These are phyloP conservation scores for Diaporthe eres DNA, from an alignment of 2,329 filamentous ascomycete genomes.

Conservation along the genomic window DNA sequence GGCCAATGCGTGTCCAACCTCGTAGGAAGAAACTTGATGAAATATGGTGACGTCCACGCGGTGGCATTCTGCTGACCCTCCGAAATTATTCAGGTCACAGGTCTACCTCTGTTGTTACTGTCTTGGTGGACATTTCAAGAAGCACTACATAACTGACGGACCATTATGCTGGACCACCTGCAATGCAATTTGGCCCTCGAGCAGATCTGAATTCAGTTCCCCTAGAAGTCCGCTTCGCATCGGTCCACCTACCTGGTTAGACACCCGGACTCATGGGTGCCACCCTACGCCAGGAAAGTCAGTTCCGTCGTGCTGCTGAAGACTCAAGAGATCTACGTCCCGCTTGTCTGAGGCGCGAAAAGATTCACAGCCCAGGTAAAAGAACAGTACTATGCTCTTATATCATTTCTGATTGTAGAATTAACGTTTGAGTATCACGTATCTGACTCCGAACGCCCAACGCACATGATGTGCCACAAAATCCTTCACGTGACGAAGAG, in stretches of 20 bases:
- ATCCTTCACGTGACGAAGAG: not conserved
- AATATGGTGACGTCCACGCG: not conserved
- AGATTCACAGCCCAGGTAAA: not conserved
- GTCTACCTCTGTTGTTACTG: not conserved
- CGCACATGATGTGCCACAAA: not conserved
- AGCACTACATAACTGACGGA: not conserved
- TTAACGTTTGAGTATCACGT: conserved; percentile 27
- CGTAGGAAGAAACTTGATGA: not conserved
- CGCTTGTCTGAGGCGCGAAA: not conserved
- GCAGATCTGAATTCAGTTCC: not conserved
- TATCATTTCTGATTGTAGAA: conserved; percentile 6
- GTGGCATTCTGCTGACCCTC: not conserved
- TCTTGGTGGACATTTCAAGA: not conserved
- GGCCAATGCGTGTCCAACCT: not conserved
- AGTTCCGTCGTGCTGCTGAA: not conserved
- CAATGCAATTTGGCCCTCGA: not conserved
- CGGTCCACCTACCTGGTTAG: not conserved
- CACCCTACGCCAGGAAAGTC: too few relatives aligned
- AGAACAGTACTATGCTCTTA: not conserved
- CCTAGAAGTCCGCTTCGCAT: too few relatives aligned
- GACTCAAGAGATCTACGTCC: not conserved
- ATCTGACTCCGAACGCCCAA: conserved; percentile 28
- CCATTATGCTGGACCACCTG: not conserved
- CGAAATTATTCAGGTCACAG: not conserved
- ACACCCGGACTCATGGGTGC: not conserved